Percentiles rank a stretch among this genome's conserved stretches.
Conservation (phyloP, 2,329 filamentous ascomycete species). For the Fusarium anthophilum region DNA sequence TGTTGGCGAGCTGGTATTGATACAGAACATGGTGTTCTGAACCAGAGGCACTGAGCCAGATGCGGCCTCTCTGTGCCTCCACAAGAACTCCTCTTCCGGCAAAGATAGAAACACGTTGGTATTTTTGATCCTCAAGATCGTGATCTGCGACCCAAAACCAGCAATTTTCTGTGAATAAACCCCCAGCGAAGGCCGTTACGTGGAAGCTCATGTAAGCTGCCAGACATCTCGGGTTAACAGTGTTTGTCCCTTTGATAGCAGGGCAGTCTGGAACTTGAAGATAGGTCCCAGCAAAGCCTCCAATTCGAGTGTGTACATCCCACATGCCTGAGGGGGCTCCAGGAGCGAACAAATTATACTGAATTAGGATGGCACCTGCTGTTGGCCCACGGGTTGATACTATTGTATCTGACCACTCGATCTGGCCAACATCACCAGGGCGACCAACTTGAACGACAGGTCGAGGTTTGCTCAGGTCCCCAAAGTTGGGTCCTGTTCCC, state of each 20-base stretch:
- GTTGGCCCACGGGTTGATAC: constrained; percentile 73
- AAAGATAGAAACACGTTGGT: constrained; percentile 62
- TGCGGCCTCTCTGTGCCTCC: constrained; percentile 47
- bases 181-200: constrained; percentile 50
- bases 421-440: constrained; percentile 68
- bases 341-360: constrained; percentile 73
- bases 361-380: constrained; percentile 74
- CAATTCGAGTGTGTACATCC: constrained; percentile 82
- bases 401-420: constrained; percentile 79
- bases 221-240: constrained; percentile 48
- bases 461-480: constrained; percentile 65
- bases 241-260: constrained; percentile 55
- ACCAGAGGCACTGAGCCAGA: constrained; percentile 72
- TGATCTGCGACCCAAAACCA: constrained; percentile 63
- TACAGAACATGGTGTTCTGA: constrained; percentile 74
- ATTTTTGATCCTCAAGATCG: constrained; percentile 60
- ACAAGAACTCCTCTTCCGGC: constrained; percentile 61
- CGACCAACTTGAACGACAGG: constrained; percentile 74
- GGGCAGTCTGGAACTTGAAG: constrained; percentile 74
- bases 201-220: constrained; percentile 56
- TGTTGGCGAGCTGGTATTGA: constrained; percentile 72
- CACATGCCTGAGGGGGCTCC: constrained; percentile 66
- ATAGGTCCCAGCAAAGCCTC: constrained; percentile 75
- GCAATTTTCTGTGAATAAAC: constrained; percentile 55
- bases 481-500: constrained; percentile 65